Base-by-base conservation (phyloP, 306 rosid species). In the Sesbania bispinosa region DNA sequence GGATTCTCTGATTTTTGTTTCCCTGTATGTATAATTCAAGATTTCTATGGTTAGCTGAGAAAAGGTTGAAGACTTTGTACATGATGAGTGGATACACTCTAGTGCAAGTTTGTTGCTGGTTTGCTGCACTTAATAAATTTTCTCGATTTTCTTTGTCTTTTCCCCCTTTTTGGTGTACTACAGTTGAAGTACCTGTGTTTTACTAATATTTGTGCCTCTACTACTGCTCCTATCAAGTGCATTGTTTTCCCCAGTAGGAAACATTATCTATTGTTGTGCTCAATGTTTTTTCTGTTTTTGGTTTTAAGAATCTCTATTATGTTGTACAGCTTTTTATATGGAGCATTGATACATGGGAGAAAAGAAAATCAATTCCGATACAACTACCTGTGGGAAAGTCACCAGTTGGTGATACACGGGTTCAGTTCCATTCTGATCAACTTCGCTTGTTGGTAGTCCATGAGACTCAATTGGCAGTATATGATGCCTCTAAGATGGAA, bases 321-420 rank as follows among this genome's bases (percentile, higher is more conserved):
- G 13, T 73, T 71, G 45, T 76, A 76, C 89, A 93, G 98, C 83
- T 93, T 3, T 90, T 90, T 54, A 76, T 88, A 64, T 90, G 97
- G 96, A 90, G 84, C 85, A 88, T 93, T 79, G 97, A 90, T 82
- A 76, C 91, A 32, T 93, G 98, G 98, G 98, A 90, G 88, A 93
- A 90, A 88, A 87, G 96, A 73, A 88, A 90, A 73, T 82, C 88
- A 20, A 64, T 87, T 38, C 61, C 89, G 57, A 73, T 90, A 66
- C 96, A 84, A 52, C 54, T 88, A 48, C 88, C 92, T 4, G 82
- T 80, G 13, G 97, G 92, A 74, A 93, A 87, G 91, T 67, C 92
- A 8, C 80, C 89, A 46, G 84, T 54, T 13, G 90, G 98, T 51
- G 96, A 85, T 50, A 90, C 97, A 53, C 85, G 91, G 5, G 88